Conservation (phyloP, 2,329 filamentous ascomycete species). For the Chalaropsis thielavioides region DNA sequence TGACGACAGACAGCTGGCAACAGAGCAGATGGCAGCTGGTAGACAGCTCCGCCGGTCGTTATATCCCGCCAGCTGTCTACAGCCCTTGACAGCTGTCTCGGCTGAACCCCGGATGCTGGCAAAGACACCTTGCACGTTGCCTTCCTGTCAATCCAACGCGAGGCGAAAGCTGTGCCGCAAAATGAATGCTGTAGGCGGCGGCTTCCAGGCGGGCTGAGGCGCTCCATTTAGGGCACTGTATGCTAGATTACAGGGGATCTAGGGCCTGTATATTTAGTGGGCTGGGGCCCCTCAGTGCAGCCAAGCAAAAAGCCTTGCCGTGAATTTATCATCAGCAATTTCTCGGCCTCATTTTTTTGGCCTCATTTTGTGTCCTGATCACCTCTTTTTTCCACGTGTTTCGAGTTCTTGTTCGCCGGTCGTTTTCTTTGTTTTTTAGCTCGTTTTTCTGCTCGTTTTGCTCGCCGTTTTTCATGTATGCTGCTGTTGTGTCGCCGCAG, state of each 20-base stretch:
- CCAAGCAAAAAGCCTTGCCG: neutral
- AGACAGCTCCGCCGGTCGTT: no score
- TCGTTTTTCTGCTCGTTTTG: neutral
- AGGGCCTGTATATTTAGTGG: no score
- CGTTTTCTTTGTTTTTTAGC: neutral
- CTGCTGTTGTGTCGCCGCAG: neutral
- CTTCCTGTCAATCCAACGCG: no score
- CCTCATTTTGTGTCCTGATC: neutral
- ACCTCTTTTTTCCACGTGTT: neutral
- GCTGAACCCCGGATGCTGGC: conserved; percentile 1
- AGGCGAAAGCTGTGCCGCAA: no score
- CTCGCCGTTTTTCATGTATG: neutral
- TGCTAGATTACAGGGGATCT: no score
- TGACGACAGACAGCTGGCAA: neutral
- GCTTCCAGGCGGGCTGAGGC: no score
- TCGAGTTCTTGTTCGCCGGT: no score
- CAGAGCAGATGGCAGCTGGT: neutral
- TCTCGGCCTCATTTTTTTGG: neutral
- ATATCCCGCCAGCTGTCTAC: no score
- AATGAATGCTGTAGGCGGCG: no score
- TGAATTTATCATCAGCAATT: neutral
- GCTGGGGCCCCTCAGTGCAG: no score
- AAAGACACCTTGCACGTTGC: conserved; percentile 5
- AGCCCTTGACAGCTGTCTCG: neutral
- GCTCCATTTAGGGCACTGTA: neutral